Conservation (phyloP, 345 rosid species). For the Jatropha curcas region DNA sequence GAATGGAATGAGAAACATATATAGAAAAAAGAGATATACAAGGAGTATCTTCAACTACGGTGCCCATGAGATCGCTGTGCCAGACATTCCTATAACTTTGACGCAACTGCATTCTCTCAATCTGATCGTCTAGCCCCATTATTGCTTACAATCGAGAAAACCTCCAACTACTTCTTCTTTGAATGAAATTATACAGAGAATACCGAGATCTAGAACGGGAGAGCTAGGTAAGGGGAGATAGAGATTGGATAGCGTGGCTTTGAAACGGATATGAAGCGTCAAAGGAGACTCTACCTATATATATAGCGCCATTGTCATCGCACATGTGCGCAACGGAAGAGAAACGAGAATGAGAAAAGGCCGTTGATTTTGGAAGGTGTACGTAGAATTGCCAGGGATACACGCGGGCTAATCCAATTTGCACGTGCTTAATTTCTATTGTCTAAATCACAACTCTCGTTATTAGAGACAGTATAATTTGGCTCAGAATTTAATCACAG, state of each 20-base stretch:
- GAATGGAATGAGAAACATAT: background rate
- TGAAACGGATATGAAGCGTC: background rate
- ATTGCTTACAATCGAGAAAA: background rate
- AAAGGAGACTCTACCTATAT: background rate
- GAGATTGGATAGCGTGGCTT: background rate
- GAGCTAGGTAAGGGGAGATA: background rate
- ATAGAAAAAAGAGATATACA: constrained; percentile 26
- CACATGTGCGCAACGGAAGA: background rate
- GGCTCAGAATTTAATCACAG: too few relatives aligned
- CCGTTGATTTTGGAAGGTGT: constrained; percentile 1
- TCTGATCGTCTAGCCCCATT: constrained; percentile 15
- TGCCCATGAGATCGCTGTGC: constrained; percentile 43
- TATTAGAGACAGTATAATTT: too few relatives aligned
- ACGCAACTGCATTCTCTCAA: constrained; percentile 39
- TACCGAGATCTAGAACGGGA: background rate
- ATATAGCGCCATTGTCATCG: background rate
- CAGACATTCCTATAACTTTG: constrained; percentile 44
- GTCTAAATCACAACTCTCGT: too few relatives aligned
- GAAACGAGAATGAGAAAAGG: background rate
- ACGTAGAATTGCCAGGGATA: background rate
- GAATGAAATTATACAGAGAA: background rate
- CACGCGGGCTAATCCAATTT: background rate
- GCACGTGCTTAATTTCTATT: too few relatives aligned
- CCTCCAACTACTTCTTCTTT: background rate
- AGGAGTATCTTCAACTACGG: constrained; percentile 34